Evolutionary conservation across 805 yeast genomes (phyloP), one percentile per base, ranked within the genome.

Genomic region (Teunomyces panamensis): DNA sequence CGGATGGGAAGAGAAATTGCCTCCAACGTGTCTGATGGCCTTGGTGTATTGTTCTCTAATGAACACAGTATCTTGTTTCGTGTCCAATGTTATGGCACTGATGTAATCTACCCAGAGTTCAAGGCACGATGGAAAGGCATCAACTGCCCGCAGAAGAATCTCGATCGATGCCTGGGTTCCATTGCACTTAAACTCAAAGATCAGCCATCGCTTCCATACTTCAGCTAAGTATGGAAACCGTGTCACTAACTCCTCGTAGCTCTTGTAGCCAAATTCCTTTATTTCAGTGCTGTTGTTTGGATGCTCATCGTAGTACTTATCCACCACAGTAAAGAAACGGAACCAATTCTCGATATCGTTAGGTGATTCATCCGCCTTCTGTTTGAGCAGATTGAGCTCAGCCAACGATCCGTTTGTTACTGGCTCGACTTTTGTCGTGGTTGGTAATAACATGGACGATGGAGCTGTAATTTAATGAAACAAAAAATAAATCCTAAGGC

Each of bases 1-100:
- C 0, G 82, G 73, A 62, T 90, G 95, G 1, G 95, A 77, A 51
- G 84, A 69, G 64, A 88, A 94, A 49, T 90, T 87, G 30, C 66
- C 56, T 0, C 97, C 97, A 37, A 86, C 75, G 10, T 65, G 51
- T 4, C 56, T 52, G 3, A 77, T 60, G 0, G 85, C 92, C 0
- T 67, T 64, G 10, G 68, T 64, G 54, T 85, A 85, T 30, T 75
- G 64, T 0, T 39, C 47, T 30, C 80, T 59, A 5, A 81, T 67
- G 4, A 60, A 56, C 1, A 39, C 24, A 28, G 48, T 42, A 0
- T 70, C 57, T n/a, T 61, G 62, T 50, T 75, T 74, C 4, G 29
- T 43, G n/a, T 49, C 47, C 39, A 42, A 46, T 14, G 54, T 54
- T 16, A 82, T 60, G 0, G 85, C 81, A 30, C 74, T 74, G 44